Evolutionary conservation across 176 grass and related monocot genomes (phyloP).

Genomic region (Melocanna baccifera): DNA sequence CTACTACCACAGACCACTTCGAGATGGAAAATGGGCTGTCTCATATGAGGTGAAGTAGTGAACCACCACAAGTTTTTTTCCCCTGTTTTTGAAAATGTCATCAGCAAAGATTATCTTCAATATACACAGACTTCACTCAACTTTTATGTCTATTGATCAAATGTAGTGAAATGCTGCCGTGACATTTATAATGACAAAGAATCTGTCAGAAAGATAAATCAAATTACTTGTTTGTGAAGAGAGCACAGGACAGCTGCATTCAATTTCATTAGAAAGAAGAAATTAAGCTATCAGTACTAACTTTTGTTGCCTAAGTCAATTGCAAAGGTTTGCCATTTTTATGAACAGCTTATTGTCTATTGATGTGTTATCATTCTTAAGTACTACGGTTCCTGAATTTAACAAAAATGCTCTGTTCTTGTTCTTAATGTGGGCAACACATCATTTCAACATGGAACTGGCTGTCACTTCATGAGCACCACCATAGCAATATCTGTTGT

Average conservation of each 20-base stretch:
- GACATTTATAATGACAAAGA: neutral
- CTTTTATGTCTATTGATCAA: neutral
- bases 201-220: neutral
- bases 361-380: neutral
- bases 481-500: neutral
- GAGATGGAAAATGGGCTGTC: constrained; percentile 76
- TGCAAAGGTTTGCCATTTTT: neutral
- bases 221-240: neutral
- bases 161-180: neutral
- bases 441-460: neutral
- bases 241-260: neutral
- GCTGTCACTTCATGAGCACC: constrained; percentile 16
- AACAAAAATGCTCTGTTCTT: neutral
- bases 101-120: neutral
- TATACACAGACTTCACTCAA: neutral
- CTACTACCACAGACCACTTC: constrained; percentile 62
- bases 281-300: neutral
- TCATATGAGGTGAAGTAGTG: constrained; percentile 56
- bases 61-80: neutral
- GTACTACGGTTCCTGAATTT: neutral
- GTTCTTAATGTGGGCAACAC: neutral
- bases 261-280: neutral
- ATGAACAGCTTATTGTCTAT: neutral
- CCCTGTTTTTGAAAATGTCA: neutral
- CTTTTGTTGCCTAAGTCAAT: neutral